Evolutionary conservation across 441 rosid species (phyloP), one percentile per base, ranked within the genome.

Genomic region (Pelargonium fulgidum): DNA sequence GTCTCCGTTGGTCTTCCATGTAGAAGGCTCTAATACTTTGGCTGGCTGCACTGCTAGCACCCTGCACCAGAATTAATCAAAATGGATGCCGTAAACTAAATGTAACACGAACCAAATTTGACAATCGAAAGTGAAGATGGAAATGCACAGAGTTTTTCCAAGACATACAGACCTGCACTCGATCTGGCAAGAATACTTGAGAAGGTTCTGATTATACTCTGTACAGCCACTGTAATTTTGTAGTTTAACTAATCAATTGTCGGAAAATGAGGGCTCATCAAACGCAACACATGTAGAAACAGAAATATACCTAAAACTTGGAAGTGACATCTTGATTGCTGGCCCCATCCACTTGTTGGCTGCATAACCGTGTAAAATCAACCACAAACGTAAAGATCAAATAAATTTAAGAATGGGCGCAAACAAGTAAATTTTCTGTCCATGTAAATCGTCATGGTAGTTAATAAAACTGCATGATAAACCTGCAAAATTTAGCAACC

Each of bases 171-270:
- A 93, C 97, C 96, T 89, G 96, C 99, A 91, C 29, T 85, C 82
- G 7, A 94, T 80, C 13, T 78, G 81, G 86, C 99, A 94, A 36
- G 92, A 82, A 80, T 94, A 94, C 79, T 86, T 90, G 68, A 94
- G 84, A 63, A 94, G 92, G 73, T 84, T 78, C 50, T 87, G 81
- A 73, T 83, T 80, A 70, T 86, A 80, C 73, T 80, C 71, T 2
- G 99, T 91, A 39, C 75, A 80, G 62, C 99, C 99, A 76, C 97
- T 94, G 96, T 78, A 81, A 75, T 81, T 74, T 63, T 67, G 65
- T 61, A 69, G 45, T 50, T 48, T 8, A 72, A 20, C 62, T 45
- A 65, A 42, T 62, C 56, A 68, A 64, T 54, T 61, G 64, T 29
- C 2, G 36, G 66, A 22, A 59, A 62, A 58, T 66, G 68, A 16